Percentiles rank a stretch among this genome's conserved stretches.
phyloP scores from a whole-genome alignment of 352 stramenopile species.

The Globisporangium rhizosaccharum region DNA sequence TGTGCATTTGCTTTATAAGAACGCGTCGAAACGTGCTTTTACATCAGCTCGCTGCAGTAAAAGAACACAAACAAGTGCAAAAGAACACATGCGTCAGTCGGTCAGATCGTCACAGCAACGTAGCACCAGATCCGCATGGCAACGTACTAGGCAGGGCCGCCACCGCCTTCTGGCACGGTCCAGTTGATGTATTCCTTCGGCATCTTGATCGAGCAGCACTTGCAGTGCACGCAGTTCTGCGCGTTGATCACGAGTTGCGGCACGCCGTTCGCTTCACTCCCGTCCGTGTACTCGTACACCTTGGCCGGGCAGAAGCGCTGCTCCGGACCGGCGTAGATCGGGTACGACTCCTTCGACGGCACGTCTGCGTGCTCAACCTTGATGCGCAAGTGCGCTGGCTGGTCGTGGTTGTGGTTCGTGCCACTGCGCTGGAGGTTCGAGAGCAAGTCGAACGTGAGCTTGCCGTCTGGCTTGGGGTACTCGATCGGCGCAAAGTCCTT shows the following conservation, averaged over 20 bases:
- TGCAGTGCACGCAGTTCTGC: conserved; percentile 99
- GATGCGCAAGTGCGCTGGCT: conserved; percentile 96
- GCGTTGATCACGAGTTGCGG: conserved; percentile 97
- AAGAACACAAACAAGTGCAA: not conserved
- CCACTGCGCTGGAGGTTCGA: conserved; percentile 96
- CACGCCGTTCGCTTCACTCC: conserved; percentile 77
- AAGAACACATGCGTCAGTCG: conserved; percentile 12
- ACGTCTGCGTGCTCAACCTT: conserved; percentile 88
- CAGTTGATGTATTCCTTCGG: conserved; percentile 99
- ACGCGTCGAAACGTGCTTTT: conserved; percentile 15
- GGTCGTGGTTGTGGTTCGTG: conserved; percentile 98
- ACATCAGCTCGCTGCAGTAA: conserved; percentile 58
- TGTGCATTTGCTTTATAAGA: not conserved
- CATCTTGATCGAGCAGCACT: conserved; percentile 99
- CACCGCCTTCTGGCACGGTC: conserved; percentile 97
- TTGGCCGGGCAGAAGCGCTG: conserved; percentile 97
- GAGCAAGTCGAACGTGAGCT: conserved; percentile 98
- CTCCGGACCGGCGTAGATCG: conserved; percentile 95
- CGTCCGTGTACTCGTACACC: conserved; percentile 98
- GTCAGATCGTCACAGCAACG: not conserved
- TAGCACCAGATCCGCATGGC: not conserved
- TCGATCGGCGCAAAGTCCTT: conserved; percentile 90
- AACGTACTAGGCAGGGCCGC: conserved; percentile 97
- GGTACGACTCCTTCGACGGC: conserved; percentile 82
- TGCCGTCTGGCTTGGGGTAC: conserved; percentile 96